A percentile compares a stretch with the other conserved stretches of the same genome.
These are phyloP conservation scores for Zygosaccharomyces bailii DNA, from an alignment of 805 yeast genomes.

Conservation along the genomic window DNA sequence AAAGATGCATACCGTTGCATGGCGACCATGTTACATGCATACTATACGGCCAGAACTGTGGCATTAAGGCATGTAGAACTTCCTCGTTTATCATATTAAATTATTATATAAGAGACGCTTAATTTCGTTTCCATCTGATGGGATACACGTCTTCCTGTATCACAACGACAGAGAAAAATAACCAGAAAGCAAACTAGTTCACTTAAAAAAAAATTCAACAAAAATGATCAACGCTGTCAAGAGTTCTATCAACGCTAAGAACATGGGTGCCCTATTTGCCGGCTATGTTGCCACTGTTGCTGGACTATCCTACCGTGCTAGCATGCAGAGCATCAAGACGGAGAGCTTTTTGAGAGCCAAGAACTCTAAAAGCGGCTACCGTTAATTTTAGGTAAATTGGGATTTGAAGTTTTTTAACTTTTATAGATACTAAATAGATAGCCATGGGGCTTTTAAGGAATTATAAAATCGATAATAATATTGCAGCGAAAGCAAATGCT, in stretches of 20 bases:
- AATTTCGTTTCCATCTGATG: not conserved
- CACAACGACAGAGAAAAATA: not conserved
- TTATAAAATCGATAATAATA: constrained; percentile 35
- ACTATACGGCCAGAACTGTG: not conserved
- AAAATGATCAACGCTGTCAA: constrained; percentile 21
- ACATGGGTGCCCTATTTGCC: constrained; percentile 17
- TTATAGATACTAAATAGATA: not conserved
- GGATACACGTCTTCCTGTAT: no score
- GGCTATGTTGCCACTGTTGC: constrained; percentile 19
- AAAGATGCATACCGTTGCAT: not conserved
- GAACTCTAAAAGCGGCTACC: constrained; percentile 14
- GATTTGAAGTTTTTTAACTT: constrained; percentile 36
- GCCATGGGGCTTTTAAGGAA: constrained; percentile 4
- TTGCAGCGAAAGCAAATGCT: constrained; percentile 38
- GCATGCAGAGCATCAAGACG: constrained; percentile 18
- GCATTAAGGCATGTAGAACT: not conserved
- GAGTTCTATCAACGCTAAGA: constrained; percentile 19
- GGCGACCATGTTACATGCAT: not conserved
- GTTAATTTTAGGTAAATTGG: constrained; percentile 35
- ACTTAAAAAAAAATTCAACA: not conserved
- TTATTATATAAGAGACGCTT: not conserved
- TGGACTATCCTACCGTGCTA: constrained; percentile 19
- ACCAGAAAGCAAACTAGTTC: not conserved
- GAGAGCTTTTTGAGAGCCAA: constrained; percentile 17
- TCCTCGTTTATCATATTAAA: not conserved